These are phyloP conservation scores for Cicer bijugum DNA, from an alignment of 306 rosid species.

Conservation along the genomic window DNA sequence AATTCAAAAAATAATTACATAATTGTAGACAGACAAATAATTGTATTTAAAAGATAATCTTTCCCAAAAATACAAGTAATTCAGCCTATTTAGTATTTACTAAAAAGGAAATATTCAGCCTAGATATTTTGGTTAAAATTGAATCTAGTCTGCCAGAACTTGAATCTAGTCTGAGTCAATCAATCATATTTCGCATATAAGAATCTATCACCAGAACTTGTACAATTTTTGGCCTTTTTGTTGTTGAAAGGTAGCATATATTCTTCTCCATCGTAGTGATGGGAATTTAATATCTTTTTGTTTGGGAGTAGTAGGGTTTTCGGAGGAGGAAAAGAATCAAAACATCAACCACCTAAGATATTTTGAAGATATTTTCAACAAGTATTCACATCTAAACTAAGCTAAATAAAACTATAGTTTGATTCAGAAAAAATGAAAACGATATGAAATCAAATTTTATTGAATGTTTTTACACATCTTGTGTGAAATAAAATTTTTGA, in stretches of 20 bases:
- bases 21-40: too few relatives aligned
- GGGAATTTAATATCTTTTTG: background rate
- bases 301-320: background rate
- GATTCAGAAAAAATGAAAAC: too few relatives aligned
- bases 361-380: conserved; percentile 12
- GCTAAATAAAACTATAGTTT: too few relatives aligned
- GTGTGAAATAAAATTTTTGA: too few relatives aligned
- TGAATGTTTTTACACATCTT: too few relatives aligned
- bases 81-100: too few relatives aligned
- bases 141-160: conserved; percentile 11
- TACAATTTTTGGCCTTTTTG: background rate
- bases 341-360: background rate
- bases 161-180: background rate
- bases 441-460: too few relatives aligned
- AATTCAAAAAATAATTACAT: too few relatives aligned
- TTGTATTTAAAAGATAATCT: too few relatives aligned
- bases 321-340: background rate
- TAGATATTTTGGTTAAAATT: conserved; percentile 42
- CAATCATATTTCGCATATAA: background rate
- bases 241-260: conserved; percentile 20
- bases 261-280: background rate
- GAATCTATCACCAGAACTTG: conserved; percentile 22
- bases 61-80: too few relatives aligned
- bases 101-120: too few relatives aligned
- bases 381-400: background rate